Evolutionary conservation across 257 asterid species (phyloP), one percentile per base, ranked within the genome.

Genomic region (Nicotiana tabacum): DNA sequence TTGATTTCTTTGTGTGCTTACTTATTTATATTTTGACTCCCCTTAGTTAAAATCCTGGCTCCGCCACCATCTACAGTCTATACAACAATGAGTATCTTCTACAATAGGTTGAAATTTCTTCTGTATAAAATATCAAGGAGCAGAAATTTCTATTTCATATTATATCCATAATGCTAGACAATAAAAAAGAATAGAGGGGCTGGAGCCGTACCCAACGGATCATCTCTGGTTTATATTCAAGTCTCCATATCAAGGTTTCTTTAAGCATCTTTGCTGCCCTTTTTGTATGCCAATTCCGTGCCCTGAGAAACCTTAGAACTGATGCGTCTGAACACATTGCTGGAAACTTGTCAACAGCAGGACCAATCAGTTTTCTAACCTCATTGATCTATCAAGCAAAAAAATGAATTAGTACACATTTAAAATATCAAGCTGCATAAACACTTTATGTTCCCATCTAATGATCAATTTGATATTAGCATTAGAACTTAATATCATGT

Each of bases 241-340:
- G 81, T 69, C 97, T 90, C 97, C 97, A 92, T 84, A 88, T 90
- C 18, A 91, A 37, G 29, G 92, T 83, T 58, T 91, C 97, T 85
- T 91, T 89, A 66, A 92, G 78, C 93, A 92, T 89, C 86, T 87
- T 91, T 21, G 88, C 81, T 16, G 97, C 90, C 82, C 85, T 89
- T 80, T 84, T 87, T 27, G 91, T 66, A 77, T 87, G 90, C 90
- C 90, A 90, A 84, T 88, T 91, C 80, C 93, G 88, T 53, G 97
- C 97, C 81, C 87, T 87, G 17, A 91, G 92, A 83, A 80, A 92
- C 66, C 95, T 86, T 46, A 77, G 65, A 58, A 92, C 66, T 29
- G 95, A 89, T 77, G 91, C 89, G 27, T 91, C 91, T 4, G 90
- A 86, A 82, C 89, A 87, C 39, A 90, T 79, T 30, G 65, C 51